These are phyloP conservation scores for Trichoderma citrinoviride DNA, from an alignment of 2,329 filamentous ascomycete species.

Conservation along the genomic window DNA sequence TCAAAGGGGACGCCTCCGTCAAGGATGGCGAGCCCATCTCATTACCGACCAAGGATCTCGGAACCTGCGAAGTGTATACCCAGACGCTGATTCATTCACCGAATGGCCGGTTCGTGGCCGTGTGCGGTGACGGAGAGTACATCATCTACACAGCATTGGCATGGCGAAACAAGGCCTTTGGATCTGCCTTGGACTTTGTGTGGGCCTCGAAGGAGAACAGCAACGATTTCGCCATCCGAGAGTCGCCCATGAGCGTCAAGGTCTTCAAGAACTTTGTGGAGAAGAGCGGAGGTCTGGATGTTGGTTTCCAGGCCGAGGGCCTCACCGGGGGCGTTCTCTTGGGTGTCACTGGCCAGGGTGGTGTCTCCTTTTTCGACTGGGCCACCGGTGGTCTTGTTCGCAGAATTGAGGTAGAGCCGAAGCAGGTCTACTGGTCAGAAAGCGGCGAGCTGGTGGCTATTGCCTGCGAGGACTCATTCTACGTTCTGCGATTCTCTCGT, in stretches of 20 bases:
- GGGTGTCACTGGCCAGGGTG: conserved; percentile 91
- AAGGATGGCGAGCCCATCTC: conserved; percentile 89
- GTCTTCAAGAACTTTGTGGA: conserved; percentile 98
- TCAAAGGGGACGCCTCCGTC: conserved; percentile 77
- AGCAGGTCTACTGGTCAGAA: conserved; percentile 91
- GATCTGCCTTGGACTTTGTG: conserved; percentile 90
- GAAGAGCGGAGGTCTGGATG: conserved; percentile 81
- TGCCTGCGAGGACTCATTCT: conserved; percentile 93
- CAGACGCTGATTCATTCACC: conserved; percentile 94
- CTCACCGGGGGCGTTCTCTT: conserved; percentile 85
- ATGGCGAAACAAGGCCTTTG: conserved; percentile 97
- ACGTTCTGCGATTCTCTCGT: conserved; percentile 86
- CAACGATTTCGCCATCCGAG: conserved; percentile 96
- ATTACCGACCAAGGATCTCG: conserved; percentile 89
- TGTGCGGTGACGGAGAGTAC: conserved; percentile 94
- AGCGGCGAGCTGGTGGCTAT: conserved; percentile 89
- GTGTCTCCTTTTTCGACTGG: conserved; percentile 97
- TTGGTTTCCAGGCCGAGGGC: conserved; percentile 92
- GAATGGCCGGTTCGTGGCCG: conserved; percentile 79
- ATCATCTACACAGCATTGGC: conserved; percentile 97
- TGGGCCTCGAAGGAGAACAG: conserved; percentile 98
- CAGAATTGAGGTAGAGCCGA: conserved; percentile 79
- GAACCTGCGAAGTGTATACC: conserved; percentile 94
- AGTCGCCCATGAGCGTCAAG: conserved; percentile 91
- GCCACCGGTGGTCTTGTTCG: conserved; percentile 82